Base-by-base conservation (phyloP, 306 rosid species). In the Trichosanthes truncata region DNA sequence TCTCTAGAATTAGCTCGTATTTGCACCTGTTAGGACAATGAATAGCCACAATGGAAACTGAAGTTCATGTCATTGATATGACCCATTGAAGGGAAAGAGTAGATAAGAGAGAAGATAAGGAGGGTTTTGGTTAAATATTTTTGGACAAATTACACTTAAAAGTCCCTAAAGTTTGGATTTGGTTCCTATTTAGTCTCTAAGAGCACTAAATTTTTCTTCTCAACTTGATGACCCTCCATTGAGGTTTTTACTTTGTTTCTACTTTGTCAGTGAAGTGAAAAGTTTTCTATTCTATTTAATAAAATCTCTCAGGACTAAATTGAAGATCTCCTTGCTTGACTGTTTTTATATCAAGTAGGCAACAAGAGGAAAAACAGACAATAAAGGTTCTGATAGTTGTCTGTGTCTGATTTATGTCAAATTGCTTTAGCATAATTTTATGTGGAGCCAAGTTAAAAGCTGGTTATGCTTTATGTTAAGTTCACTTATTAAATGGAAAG, bases 401-500 rank as follows among this genome's bases (percentile, higher is more conserved):
- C 56, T 71, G 56, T 45, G 55, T 43, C 55, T 41, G 35, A 69
- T 43, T 71, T 43, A 23, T 23, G 76, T 11, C 36, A 43, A 41
- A 25, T 69, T 13, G 77, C 35, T 43, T 45, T 46, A 72, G 55
- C 57, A 25, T 72, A 72, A 25, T 45, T 46, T 45, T 43, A 14
- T 72, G 38, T 72, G 77, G 77, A 72, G 77, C 18, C 56, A 72
- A 45, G 40, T 72, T 57, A 72, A 72, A 38, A 5, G 33, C 38
- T 46, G 57, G 77, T 45, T 45, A 15, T 72, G 40, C 49, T 63
- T 66, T 66, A 66, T 66, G 49, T 66, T 72, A 25, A 72, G 40
- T 72, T 72, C 77, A 23, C 52, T 72, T 45, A 45, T 45, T 46
- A n/a, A 46, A 25, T 72, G 77, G 21, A 25, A 21, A 76, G 76